Evolutionary conservation across 2,329 filamentous ascomycete genomes (phyloP).

Genomic region (Aureobasidium namibiae): DNA sequence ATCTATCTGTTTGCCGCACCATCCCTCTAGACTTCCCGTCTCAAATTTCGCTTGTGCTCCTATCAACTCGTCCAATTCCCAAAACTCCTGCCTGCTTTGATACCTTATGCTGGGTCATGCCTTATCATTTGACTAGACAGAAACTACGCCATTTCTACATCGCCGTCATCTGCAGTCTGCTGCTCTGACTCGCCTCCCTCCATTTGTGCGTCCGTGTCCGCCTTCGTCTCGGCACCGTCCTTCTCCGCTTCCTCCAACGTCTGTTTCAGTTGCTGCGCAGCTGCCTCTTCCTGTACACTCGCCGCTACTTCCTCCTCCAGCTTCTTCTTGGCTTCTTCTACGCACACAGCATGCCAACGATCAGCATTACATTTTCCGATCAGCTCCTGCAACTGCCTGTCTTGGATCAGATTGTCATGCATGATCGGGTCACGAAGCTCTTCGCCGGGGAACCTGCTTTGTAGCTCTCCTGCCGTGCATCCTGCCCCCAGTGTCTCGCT

Average conservation of each 20-base stretch:
- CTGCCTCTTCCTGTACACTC: constrained; percentile 1
- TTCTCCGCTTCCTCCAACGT: neutral
- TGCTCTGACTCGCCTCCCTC: constrained; percentile 13
- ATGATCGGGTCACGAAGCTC: constrained; percentile 59
- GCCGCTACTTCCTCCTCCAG: constrained; percentile 24
- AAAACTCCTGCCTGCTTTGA: neutral
- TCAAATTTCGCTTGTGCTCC: constrained; percentile 9
- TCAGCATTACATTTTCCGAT: constrained; percentile 62
- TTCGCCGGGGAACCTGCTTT: constrained; percentile 42
- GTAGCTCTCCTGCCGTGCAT: constrained; percentile 51
- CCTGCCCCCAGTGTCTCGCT: constrained; percentile 43
- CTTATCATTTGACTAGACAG: neutral
- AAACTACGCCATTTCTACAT: constrained; percentile 16
- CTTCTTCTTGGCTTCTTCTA: constrained; percentile 30
- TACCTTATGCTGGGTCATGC: neutral
- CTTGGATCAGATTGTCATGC: constrained; percentile 65
- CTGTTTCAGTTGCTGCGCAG: constrained; percentile 5
- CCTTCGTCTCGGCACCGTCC: constrained; percentile 13
- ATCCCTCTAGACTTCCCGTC: neutral
- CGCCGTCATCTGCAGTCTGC: constrained; percentile 16
- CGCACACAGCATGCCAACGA: constrained; percentile 52
- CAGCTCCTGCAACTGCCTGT: constrained; percentile 54
- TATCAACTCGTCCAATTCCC: neutral
- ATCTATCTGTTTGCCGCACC: constrained; percentile 3
- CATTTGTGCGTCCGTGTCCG: constrained; percentile 13